phyloP scores from a whole-genome alignment of 257 asterid genomes.

The Paraleonurus japonicus region DNA sequence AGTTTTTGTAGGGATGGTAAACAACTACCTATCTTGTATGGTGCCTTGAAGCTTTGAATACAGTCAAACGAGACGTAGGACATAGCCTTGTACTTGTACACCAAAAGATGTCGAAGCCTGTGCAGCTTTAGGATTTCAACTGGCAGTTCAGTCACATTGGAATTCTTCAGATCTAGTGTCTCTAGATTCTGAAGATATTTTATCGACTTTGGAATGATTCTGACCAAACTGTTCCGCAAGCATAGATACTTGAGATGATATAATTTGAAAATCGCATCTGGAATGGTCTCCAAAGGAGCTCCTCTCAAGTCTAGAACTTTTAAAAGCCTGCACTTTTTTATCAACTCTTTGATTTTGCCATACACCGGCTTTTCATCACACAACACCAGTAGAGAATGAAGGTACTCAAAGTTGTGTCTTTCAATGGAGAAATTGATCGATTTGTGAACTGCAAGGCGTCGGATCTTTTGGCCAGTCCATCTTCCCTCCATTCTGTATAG shows the following conservation, averaged over 20 bases:
- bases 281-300: neutral
- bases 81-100: neutral
- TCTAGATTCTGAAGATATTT: neutral
- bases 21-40: neutral
- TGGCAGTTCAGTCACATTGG: neutral
- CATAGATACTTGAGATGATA: constrained; percentile 9
- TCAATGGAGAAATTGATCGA: neutral
- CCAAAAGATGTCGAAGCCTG: neutral
- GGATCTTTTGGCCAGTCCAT: neutral
- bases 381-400: neutral
- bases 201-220: neutral
- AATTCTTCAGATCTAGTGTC: neutral
- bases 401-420: neutral
- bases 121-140: neutral
- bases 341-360: neutral
- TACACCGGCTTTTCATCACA: neutral
- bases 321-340: neutral
- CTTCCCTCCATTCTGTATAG: neutral
- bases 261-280: neutral
- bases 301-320: constrained; percentile 3
- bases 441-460: constrained; percentile 3
- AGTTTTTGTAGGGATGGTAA: neutral
- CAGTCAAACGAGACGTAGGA: neutral
- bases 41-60: neutral
- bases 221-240: neutral